A percentile compares a stretch with the other conserved stretches of the same genome.
These are phyloP conservation scores for Lasiodiplodia sp. DNA, from an alignment of 2,329 filamentous ascomycete genomes.

Conservation along the genomic window DNA sequence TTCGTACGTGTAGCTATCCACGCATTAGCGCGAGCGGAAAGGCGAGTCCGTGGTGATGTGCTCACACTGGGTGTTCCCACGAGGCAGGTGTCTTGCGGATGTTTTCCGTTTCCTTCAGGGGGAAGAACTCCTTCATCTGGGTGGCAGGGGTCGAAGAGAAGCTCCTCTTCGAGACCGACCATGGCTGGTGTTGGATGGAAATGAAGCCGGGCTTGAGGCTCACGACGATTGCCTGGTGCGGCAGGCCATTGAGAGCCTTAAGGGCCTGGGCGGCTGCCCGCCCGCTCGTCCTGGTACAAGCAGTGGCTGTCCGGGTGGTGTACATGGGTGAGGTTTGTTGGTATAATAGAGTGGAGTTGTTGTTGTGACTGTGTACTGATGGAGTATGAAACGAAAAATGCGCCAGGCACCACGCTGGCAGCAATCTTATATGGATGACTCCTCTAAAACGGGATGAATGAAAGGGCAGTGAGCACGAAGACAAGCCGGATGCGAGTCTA, in stretches of 20 bases:
- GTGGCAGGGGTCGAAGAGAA: constrained; percentile 50
- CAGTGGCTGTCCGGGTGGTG: constrained; percentile 22
- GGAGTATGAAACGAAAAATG: not conserved
- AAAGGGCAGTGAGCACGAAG: constrained; percentile 17
- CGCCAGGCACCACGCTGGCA: constrained; percentile 2
- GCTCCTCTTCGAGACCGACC: constrained; percentile 40
- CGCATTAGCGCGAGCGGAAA: not conserved
- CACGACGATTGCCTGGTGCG: constrained; percentile 29
- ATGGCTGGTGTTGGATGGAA: constrained; percentile 36
- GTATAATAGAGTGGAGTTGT: not conserved
- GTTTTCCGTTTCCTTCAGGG: constrained; percentile 51
- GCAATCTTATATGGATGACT: constrained; percentile 25
- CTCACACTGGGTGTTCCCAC: constrained; percentile 58
- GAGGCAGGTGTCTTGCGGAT: constrained; percentile 56
- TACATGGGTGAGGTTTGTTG: constrained; percentile 21
- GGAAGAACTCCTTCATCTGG: constrained; percentile 56
- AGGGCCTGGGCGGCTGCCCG: constrained; percentile 30
- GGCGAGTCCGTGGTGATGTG: not conserved
- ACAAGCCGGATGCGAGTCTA: constrained; percentile 19
- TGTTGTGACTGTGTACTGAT: not conserved
- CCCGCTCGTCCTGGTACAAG: constrained; percentile 4
- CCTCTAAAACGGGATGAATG: not conserved
- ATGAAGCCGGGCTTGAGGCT: constrained; percentile 36
- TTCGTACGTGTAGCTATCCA: constrained; percentile 70
- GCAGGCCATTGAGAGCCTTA: constrained; percentile 38